Evolutionary conservation across 495 filamentous ascomycete species (phyloP), one percentile per base, ranked within the genome.

Genomic region (Aspergillus nanangensis): DNA sequence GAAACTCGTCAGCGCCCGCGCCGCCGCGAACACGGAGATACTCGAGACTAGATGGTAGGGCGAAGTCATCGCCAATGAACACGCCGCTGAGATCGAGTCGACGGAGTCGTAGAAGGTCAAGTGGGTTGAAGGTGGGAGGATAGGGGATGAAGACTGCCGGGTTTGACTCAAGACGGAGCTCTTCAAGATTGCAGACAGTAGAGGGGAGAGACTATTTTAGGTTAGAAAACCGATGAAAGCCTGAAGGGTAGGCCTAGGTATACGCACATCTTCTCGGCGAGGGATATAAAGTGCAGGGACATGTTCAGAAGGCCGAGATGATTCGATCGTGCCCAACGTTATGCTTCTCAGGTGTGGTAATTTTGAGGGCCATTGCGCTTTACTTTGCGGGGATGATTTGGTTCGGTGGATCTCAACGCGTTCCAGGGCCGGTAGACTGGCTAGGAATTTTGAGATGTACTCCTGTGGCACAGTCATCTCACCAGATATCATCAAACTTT

Each of bases 361-460:
- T n/a, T 39, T 21, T 8, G 39, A 23, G 0, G 67, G 64, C 64
- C 67, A 68, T 8, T 38, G 14, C 8, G 44, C 33, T 13, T 44
- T 60, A 11, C 19, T 23, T 33, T 20, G 21, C 8, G n/a, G 33
- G n/a, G 60, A 58, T 2, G 46, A 31, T 23, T 50, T 60, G 33
- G 63, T 35, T 29, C 45, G 55, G 37, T 57, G 52, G 25, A 76
- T 60, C 32, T 72, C 63, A 8, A 69, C 56, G 9, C 56, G 62
- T 44, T 76, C 70, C 1, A 80, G 65, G 5, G 51, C 62, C 3
- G 68, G 64, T 5, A 76, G 55, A 13, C 52, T 53, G 2, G 54
- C 29, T 3, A 79, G 39, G 9, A 79, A 53, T 19, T 65, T 63
- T 2, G 57, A 49, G 5, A 72, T 52, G 11, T 55, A 54, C 18